A percentile compares a stretch with the other conserved stretches of the same genome.
These are phyloP conservation scores for Pseudozyma flocculosa DNA, from an alignment of 1,284 basidiomycete species.

Conservation along the genomic window DNA sequence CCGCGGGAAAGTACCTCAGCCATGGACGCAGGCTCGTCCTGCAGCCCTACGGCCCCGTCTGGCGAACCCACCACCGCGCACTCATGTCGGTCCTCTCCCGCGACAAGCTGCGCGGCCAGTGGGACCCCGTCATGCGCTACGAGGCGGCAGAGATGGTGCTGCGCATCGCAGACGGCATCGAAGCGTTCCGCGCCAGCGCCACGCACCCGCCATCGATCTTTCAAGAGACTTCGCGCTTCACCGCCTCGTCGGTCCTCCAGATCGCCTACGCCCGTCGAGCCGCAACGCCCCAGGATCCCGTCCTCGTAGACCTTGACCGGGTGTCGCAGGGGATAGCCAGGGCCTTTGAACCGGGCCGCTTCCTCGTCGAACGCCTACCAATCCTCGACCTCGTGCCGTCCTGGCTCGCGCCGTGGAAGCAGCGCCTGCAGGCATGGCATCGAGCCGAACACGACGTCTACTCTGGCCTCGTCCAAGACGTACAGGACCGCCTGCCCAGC, in stretches of 20 bases:
- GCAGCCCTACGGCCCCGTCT: not conserved
- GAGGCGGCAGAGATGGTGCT: not conserved
- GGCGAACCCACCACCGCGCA: constrained; percentile 1
- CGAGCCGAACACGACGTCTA: not conserved
- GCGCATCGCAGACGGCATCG: not conserved
- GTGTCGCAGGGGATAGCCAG: constrained; percentile 1
- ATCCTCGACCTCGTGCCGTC: not conserved
- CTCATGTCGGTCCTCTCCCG: not conserved
- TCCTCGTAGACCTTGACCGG: constrained; percentile 1
- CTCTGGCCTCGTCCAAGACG: not conserved
- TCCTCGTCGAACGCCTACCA: not conserved
- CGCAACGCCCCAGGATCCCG: not conserved
- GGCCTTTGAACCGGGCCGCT: not conserved
- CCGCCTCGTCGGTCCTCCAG: constrained; percentile 3
- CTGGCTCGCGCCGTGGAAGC: constrained; percentile 1
- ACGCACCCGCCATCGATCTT: not conserved
- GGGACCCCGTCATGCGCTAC: not conserved
- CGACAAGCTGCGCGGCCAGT: not conserved
- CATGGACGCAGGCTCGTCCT: not conserved
- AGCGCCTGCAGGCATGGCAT: not conserved
- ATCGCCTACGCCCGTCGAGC: constrained; percentile 4
- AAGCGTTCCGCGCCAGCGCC: not conserved
- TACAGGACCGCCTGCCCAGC: not conserved
- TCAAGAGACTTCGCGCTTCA: constrained; percentile 1
- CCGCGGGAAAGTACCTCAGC: constrained; percentile 3